Conservation (phyloP, 2,329 filamentous ascomycete species). For the Ceratocystis diversiconidia region DNA sequence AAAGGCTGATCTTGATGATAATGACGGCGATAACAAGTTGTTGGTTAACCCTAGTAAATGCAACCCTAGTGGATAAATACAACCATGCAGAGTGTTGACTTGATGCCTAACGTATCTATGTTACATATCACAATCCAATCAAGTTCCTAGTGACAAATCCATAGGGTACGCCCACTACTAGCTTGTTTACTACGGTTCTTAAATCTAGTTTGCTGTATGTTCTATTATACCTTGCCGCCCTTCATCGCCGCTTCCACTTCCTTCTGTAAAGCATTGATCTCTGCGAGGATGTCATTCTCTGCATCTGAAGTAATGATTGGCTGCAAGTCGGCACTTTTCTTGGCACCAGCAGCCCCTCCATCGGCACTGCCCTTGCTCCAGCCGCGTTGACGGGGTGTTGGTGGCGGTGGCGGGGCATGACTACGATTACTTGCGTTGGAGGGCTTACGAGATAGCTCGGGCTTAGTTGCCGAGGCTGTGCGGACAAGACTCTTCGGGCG, state of each 20-base stretch:
- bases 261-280: conserved; percentile 55
- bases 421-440: conserved; percentile 4
- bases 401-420: conserved; percentile 33
- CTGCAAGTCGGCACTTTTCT: conserved; percentile 12
- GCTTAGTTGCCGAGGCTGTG: conserved; percentile 19
- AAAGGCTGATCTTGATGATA: neutral
- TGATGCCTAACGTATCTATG: neutral
- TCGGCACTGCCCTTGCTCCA: conserved; percentile 34
- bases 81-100: neutral
- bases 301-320: conserved; percentile 18
- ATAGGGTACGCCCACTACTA: no score
- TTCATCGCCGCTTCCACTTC: conserved; percentile 50
- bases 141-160: neutral
- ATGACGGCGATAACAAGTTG: neutral
- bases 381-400: conserved; percentile 33
- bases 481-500: conserved; percentile 31
- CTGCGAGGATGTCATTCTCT: conserved; percentile 49
- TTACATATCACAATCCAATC: neutral
- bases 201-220: no score
- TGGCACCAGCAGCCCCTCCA: conserved; percentile 21
- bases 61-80: neutral
- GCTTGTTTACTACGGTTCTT: no score
- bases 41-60: neutral
- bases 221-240: neutral
- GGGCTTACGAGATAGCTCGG: neutral